phyloP scores from a whole-genome alignment of 2,329 filamentous ascomycete species.

The Alternaria longipes region DNA sequence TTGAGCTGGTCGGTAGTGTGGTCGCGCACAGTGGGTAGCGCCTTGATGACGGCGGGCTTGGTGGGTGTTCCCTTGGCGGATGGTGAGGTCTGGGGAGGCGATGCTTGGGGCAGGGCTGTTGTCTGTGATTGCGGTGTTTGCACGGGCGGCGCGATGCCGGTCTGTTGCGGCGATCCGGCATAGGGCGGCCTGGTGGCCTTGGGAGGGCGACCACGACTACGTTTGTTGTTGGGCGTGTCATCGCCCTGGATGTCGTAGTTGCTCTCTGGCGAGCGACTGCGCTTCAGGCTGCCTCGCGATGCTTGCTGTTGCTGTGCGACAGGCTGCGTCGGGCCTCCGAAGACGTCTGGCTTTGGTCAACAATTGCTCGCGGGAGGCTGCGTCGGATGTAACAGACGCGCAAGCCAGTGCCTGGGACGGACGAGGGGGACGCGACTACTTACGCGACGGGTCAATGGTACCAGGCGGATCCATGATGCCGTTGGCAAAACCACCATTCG shows the following conservation, averaged over 20 bases:
- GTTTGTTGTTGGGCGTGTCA: slow-evolving; percentile 25
- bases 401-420: slow-evolving; percentile 18
- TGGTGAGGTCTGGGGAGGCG: slow-evolving; percentile 69
- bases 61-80: slow-evolving; percentile 78
- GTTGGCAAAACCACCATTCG: slow-evolving; percentile 52
- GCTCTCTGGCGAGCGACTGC: slow-evolving; percentile 54
- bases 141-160: slow-evolving; percentile 59
- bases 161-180: slow-evolving; percentile 62
- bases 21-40: slow-evolving; percentile 92
- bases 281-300: slow-evolving; percentile 50
- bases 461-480: slow-evolving; percentile 53
- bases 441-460: slow-evolving; percentile 53
- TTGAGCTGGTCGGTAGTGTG: slow-evolving; percentile 97
- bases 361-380: slow-evolving; percentile 26
- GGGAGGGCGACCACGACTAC: slow-evolving; percentile 65
- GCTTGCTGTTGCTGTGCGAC: slow-evolving; percentile 42
- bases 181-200: slow-evolving; percentile 59
- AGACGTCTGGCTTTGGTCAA: slow-evolving; percentile 44
- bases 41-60: slow-evolving; percentile 84
- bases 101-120: slow-evolving; percentile 59
- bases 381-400: slow-evolving; percentile 48
- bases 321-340: slow-evolving; percentile 38
- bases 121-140: slow-evolving; percentile 65
- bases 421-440: slow-evolving; percentile 14
- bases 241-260: slow-evolving; percentile 48